Conservation (phyloP, 1,284 basidiomycete species). For the Ceratobasidium sp. region DNA sequence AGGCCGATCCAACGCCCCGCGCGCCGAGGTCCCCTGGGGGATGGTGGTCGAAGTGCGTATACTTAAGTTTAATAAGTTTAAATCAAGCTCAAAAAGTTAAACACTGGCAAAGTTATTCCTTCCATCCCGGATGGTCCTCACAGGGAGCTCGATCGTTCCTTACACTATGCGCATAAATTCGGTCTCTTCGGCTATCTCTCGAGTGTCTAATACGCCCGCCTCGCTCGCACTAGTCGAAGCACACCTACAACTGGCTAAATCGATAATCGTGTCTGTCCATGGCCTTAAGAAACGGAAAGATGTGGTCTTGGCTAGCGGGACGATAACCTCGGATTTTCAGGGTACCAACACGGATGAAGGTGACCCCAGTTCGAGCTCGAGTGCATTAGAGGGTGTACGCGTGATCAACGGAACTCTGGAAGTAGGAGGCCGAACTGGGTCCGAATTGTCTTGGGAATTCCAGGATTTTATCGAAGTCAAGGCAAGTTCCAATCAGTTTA, state of each 20-base stretch:
- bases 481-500: constrained; percentile 16
- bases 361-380: constrained; percentile 15
- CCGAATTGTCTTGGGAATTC: constrained; percentile 35
- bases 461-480: constrained; percentile 33
- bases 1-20: constrained; percentile 2
- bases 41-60: constrained; percentile 23
- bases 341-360: constrained; percentile 13
- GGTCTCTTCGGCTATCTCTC: constrained; percentile 7
- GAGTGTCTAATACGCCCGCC: constrained; percentile 8
- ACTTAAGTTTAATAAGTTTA: not conserved
- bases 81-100: not conserved
- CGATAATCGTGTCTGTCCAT: constrained; percentile 19
- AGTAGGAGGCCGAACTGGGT: constrained; percentile 12
- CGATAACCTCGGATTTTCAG: constrained; percentile 18
- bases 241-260: constrained; percentile 26
- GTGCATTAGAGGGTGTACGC: constrained; percentile 23
- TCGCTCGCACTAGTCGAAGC: constrained; percentile 34
- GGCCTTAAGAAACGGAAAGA: constrained; percentile 31
- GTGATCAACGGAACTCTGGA: constrained; percentile 30
- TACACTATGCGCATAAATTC: constrained; percentile 39
- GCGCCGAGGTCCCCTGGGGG: not conserved
- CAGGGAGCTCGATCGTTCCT: constrained; percentile 17
- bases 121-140: constrained; percentile 13
- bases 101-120: constrained; percentile 1
- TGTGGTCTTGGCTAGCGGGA: constrained; percentile 16